phyloP scores from a whole-genome alignment of 2,329 filamentous ascomycete genomes.

The Aureobasidium musti region DNA sequence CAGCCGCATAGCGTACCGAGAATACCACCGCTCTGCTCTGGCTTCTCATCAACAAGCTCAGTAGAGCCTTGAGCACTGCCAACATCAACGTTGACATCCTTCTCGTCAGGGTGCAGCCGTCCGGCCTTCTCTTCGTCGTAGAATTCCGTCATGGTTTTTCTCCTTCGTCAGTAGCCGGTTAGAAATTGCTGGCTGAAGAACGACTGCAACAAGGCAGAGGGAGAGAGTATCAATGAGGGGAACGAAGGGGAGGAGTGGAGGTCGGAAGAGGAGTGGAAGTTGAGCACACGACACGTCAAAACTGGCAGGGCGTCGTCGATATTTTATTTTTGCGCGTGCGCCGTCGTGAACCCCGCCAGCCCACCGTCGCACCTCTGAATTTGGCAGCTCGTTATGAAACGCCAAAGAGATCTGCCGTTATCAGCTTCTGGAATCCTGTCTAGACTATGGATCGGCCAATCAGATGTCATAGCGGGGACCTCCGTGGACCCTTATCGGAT shows the following conservation, averaged over 20 bases:
- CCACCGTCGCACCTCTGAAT: slow-evolving; percentile 21
- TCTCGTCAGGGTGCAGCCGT: slow-evolving; percentile 17
- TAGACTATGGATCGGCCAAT: background rate
- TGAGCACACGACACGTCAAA: slow-evolving; percentile 28
- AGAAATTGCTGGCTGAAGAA: background rate
- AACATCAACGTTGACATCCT: slow-evolving; percentile 23
- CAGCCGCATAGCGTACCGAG: slow-evolving; percentile 41
- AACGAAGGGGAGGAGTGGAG: slow-evolving; percentile 2
- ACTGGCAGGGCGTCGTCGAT: background rate
- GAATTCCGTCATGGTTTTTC: slow-evolving; percentile 17
- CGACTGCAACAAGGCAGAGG: slow-evolving; percentile 22
- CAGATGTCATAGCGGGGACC: slow-evolving; percentile 16
- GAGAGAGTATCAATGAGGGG: slow-evolving; percentile 12
- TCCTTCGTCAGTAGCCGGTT: slow-evolving; percentile 11
- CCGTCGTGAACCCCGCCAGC: slow-evolving; percentile 15
- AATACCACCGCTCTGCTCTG: slow-evolving; percentile 36
- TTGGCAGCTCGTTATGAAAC: slow-evolving; percentile 28
- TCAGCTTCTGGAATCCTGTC: slow-evolving; percentile 25
- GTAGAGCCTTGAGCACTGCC: slow-evolving; percentile 25
- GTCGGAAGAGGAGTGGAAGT: slow-evolving; percentile 17
- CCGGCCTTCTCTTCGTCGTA: slow-evolving; percentile 26
- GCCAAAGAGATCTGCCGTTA: slow-evolving; percentile 27
- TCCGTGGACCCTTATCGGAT: slow-evolving; percentile 25
- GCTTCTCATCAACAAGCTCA: slow-evolving; percentile 15
- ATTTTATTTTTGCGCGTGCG: slow-evolving; percentile 27